Base-by-base conservation (phyloP, 2,329 filamentous ascomycete genomes). In the Proliferodiscus dingleyae region DNA sequence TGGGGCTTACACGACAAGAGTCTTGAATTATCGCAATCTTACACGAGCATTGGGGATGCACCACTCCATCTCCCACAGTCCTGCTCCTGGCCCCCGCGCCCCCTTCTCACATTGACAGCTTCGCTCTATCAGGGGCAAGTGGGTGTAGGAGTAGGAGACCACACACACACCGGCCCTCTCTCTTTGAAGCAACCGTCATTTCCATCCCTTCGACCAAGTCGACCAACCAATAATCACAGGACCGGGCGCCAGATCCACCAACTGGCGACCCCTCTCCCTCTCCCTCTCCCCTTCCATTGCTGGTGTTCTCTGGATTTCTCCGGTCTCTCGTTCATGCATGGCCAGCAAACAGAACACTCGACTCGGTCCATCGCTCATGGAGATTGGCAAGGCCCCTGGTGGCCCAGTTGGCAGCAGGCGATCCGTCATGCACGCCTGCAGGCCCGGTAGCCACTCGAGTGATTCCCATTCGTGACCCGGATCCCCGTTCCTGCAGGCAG, bases 41-140 rank as follows among this genome's bases (percentile, higher is more conserved):
- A 11, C 5, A 37, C 10, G 9, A 6, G 18, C 4, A 21, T 19
- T n/a, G 2, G 13, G 9, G n/a, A 13, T 18, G 18, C 2, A n/a
- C 19, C 13, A 10, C 29, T 32, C 13, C 7, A 13, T 15, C 13
- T 32, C 7, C 29, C 13, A 5, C 5, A 10, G 7, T 32, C 29
- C 29, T 32, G 7, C 29, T 19, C 11, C 18, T 37, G 16, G 33
- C n/a, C 33, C 33, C n/a, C n/a, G n/a, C n/a, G n/a, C n/a, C n/a
- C 34, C 34, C 34, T 37, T n/a, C 18, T 37, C 34, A 37, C 16
- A 37, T 37, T 34, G 32, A 34, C 18, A n/a, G 15, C 32, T 34
- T 34, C 13, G 13, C 32, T 34, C 24, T 34, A n/a, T 34, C 32
- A 6, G n/a, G 5, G 3, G 8, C 32, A 34, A 7, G 15, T 16